phyloP scores from a whole-genome alignment of 1,284 basidiomycete species.

The Microbotryum scabiosae region DNA sequence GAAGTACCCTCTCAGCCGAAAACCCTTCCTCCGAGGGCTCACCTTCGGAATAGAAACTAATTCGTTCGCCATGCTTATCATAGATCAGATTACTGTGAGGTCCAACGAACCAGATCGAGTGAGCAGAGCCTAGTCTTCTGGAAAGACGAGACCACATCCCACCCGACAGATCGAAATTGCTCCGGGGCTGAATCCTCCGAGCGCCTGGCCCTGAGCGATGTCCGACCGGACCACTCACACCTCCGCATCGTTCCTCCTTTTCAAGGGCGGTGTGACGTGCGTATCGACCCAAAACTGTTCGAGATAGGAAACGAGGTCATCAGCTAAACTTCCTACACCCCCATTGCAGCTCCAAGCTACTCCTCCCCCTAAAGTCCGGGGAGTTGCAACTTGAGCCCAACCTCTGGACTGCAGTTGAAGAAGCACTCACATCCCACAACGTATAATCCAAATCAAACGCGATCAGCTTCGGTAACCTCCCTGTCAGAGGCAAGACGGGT shows the following conservation, averaged over 20 bases:
- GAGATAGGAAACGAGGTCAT: neutral
- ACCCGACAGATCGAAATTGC: too few species aligned
- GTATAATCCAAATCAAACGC: constrained; percentile 77
- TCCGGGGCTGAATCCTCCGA: too few species aligned
- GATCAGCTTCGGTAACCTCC: constrained; percentile 54
- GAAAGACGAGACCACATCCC: too few species aligned
- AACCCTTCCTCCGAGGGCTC: neutral
- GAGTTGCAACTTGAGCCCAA: neutral
- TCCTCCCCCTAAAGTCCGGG: neutral
- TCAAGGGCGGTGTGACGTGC: constrained; percentile 53
- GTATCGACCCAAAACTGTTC: constrained; percentile 28
- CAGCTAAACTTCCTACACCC: neutral
- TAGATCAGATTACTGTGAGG: constrained; percentile 51
- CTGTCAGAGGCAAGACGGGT: too few species aligned
- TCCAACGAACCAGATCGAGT: too few species aligned
- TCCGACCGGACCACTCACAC: too few species aligned
- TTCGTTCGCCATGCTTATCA: constrained; percentile 49
- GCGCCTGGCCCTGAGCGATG: too few species aligned
- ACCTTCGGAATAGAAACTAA: constrained; percentile 47
- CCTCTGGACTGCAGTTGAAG: too few species aligned
- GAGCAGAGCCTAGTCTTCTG: too few species aligned
- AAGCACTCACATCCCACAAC: constrained; percentile 56
- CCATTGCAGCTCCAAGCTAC: constrained; percentile 13
- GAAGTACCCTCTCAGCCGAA: neutral
- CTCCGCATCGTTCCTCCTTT: constrained; percentile 45